phyloP scores from a whole-genome alignment of 257 asterid species.

The Nicotiana benthamiana region DNA sequence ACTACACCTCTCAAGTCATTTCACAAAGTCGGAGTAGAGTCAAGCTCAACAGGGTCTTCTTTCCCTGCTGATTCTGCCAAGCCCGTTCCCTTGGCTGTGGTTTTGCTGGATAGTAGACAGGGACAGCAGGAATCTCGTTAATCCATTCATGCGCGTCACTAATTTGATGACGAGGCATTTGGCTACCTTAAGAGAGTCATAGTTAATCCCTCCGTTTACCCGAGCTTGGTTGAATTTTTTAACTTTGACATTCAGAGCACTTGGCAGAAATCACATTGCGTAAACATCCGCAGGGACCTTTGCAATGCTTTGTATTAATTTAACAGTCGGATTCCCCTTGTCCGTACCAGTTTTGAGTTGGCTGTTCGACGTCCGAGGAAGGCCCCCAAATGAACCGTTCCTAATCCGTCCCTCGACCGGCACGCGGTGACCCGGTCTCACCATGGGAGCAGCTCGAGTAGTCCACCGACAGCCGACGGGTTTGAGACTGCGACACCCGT shows the following conservation, averaged over 20 bases:
- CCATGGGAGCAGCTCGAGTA: too few relatives aligned
- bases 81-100: too few relatives aligned
- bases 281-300: conserved; percentile 52
- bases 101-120: too few relatives aligned
- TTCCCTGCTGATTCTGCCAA: conserved; percentile 30
- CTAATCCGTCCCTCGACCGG: too few relatives aligned
- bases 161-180: conserved; percentile 52
- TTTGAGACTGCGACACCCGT: too few relatives aligned
- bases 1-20: conserved; percentile 23
- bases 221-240: conserved; percentile 42
- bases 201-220: conserved; percentile 44
- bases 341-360: conserved; percentile 14
- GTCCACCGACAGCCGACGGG: too few relatives aligned
- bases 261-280: conserved; percentile 57
- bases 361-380: too few relatives aligned
- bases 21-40: conserved; percentile 58
- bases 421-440: too few relatives aligned
- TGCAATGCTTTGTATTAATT: conserved; percentile 59
- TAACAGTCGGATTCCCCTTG: conserved; percentile 43
- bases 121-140: conserved; percentile 9
- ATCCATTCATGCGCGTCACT: conserved; percentile 36
- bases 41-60: conserved; percentile 75
- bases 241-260: conserved; percentile 35
- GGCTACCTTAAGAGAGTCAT: conserved; percentile 47
- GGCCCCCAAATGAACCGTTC: too few relatives aligned